phyloP scores from a whole-genome alignment of 1,284 basidiomycete genomes.

The Trametes polyzona region DNA sequence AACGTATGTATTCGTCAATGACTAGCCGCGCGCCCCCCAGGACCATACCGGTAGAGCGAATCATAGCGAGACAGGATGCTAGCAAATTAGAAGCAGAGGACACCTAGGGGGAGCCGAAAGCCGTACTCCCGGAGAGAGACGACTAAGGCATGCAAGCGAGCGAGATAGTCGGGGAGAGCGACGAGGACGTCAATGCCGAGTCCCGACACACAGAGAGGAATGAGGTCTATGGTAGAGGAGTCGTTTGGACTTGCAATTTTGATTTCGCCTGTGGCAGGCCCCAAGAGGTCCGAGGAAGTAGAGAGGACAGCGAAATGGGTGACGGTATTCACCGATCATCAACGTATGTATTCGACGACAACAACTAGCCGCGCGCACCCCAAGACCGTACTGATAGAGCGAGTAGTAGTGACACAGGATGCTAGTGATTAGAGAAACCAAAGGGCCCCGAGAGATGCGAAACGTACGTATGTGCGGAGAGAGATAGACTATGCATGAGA shows the following conservation, averaged over 20 bases:
- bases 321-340: too few species aligned
- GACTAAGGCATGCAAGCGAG: too few species aligned
- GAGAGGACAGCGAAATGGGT: constrained; percentile 11
- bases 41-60: constrained; percentile 4
- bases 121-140: too few species aligned
- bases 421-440: constrained; percentile 30
- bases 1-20: constrained; percentile 16
- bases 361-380: constrained; percentile 16
- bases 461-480: constrained; percentile 19
- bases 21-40: constrained; percentile 14
- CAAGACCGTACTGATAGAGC: constrained; percentile 7
- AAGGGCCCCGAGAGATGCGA: constrained; percentile 27
- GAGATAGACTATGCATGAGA: constrained; percentile 13
- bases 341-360: constrained; percentile 17
- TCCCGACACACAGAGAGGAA: too few species aligned
- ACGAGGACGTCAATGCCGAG: too few species aligned
- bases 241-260: too few species aligned
- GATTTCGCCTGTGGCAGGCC: too few species aligned
- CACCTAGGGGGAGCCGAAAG: too few species aligned
- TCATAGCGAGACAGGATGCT: too few species aligned
- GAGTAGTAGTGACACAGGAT: constrained; percentile 28
- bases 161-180: neutral
- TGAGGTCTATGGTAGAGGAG: too few species aligned
- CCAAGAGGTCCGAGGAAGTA: neutral
- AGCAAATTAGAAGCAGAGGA: too few species aligned